Base-by-base conservation (phyloP, 1,284 basidiomycete genomes). In the Sporisorium graminicola region DNA sequence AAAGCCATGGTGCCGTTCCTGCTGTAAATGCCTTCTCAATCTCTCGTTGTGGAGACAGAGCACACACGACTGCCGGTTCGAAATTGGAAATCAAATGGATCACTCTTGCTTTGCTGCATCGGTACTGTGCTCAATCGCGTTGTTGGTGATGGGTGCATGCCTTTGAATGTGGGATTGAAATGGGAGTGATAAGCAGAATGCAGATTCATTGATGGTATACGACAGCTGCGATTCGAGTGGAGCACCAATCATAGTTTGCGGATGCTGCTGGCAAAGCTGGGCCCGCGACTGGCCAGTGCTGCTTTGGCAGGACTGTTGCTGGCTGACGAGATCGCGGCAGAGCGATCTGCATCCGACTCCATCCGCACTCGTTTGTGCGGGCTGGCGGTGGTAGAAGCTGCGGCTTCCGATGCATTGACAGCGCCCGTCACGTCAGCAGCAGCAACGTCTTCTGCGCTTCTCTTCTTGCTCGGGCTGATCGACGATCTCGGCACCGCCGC, bases 1-100 rank as follows among this genome's bases (percentile, higher is more conserved):
- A 91, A 88, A 78, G 89, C 88, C 2, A 89, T 91, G 31, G 86
- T 94, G 44, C 93, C 92, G 0, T 89, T 88, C 66, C 6, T 93
- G n/a, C 83, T 92, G 24, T 91, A 85, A 62, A 22, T 5, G 29
- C 29, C 18, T 7, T 7, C n/a, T 49, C 16, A n/a, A 18, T 37
- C 13, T 18, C 22, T 31, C 5, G 29, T 31, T 31, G 29, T 31
- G 29, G 33, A n/a, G n/a, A n/a, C 27, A 16, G n/a, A 26, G 40
- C 33, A 46, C 29, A 46, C 40, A 49, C 40, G 35, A 37, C 16
- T 7, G 27, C 5, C n/a, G 14, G 18, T 24, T 43, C 27, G 20
- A n/a, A 44, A 37, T 29, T 37, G 40, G 43, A 56, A 56, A 43
- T 43, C 46, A 13, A 24, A 44, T 33, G 16, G 31, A 37, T 33